phyloP scores from a whole-genome alignment of 495 filamentous ascomycete species.

The Neurospora discreta region DNA sequence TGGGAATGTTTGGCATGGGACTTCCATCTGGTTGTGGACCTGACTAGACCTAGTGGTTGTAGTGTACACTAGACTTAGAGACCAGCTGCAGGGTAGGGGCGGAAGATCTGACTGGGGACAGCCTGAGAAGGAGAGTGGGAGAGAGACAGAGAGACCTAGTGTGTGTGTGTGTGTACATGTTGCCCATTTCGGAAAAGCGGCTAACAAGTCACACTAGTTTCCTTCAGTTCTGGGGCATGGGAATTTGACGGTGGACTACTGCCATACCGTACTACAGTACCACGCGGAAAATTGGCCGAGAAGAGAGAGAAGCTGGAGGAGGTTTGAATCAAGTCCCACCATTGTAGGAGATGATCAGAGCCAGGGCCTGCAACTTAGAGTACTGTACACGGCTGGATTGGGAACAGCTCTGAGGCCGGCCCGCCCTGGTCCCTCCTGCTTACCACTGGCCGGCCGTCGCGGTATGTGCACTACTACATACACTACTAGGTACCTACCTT shows the following conservation, averaged over 20 bases:
- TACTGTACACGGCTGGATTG: neutral
- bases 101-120: no score
- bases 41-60: neutral
- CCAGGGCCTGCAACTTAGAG: neutral
- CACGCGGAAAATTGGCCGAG: neutral
- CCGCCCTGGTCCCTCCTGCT: neutral
- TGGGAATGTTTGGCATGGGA: constrained; percentile 10
- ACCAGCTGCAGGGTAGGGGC: neutral
- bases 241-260: neutral
- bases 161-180: neutral
- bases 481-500: no score
- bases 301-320: neutral
- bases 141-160: no score
- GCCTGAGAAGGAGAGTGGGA: neutral
- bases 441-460: neutral
- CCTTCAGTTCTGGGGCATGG: neutral
- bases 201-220: neutral
- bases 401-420: neutral
- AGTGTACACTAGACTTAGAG: neutral
- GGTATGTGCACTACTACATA: no score
- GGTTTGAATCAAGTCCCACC: neutral
- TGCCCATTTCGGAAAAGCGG: neutral
- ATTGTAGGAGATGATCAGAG: neutral
- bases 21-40: neutral
- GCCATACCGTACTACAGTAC: neutral